A percentile compares a stretch with the other conserved stretches of the same genome.
Conservation (phyloP, 768 basidiomycete species). For the Boletus sp. region DNA sequence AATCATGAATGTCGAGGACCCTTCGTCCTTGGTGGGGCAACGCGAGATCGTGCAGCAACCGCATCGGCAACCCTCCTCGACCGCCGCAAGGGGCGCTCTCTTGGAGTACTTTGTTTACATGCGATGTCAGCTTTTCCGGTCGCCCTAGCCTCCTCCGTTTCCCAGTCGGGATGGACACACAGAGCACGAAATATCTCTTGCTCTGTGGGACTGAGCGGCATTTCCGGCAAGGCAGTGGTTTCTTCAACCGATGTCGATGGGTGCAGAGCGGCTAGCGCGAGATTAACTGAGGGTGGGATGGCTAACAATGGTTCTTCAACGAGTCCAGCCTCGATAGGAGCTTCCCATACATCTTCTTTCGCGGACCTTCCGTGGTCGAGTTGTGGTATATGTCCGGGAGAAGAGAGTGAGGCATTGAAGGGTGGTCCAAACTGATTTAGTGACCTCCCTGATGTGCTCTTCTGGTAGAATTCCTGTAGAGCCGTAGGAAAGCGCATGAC, state of each 20-base stretch:
- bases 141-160: conserved; percentile 32
- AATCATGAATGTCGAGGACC: conserved; percentile 27
- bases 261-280: conserved; percentile 29
- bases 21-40: conserved; percentile 32
- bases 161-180: conserved; percentile 57
- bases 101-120: neutral
- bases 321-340: conserved; percentile 14
- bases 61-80: conserved; percentile 70
- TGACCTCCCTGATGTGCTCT: conserved; percentile 43
- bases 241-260: conserved; percentile 15
- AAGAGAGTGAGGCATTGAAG: conserved; percentile 45
- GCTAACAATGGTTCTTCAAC: conserved; percentile 23
- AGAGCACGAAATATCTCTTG: conserved; percentile 67
- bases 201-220: conserved; percentile 65
- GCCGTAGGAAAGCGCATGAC: conserved; percentile 61
- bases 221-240: conserved; percentile 16
- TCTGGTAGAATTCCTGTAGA: conserved; percentile 54
- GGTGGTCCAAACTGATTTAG: conserved; percentile 63
- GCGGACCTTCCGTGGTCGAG: neutral
- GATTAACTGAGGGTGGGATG: conserved; percentile 29
- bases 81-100: conserved; percentile 31
- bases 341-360: conserved; percentile 21
- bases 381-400: neutral
- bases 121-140: conserved; percentile 3
- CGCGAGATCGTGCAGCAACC: conserved; percentile 46